These are phyloP conservation scores for Platismatia glauca DNA, from an alignment of 495 filamentous ascomycete species.

Conservation along the genomic window DNA sequence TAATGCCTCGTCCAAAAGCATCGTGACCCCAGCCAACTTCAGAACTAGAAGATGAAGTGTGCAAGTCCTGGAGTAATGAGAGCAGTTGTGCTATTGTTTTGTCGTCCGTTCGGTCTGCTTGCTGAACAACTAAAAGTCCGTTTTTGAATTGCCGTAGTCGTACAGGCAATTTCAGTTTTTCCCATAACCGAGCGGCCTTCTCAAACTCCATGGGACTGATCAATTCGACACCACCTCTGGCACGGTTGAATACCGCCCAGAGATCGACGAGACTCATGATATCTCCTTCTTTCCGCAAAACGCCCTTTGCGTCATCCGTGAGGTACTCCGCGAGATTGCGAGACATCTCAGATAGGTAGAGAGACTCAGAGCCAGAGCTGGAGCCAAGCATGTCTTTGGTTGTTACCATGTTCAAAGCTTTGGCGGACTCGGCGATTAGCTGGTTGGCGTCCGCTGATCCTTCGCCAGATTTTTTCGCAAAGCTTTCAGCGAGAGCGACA, in stretches of 20 bases:
- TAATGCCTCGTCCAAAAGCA: conserved; percentile 72
- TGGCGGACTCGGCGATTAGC: conserved; percentile 72
- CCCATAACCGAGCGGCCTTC: conserved; percentile 80
- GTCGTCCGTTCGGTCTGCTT: conserved; percentile 80
- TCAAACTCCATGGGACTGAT: conserved; percentile 89
- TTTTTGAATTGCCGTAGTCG: conserved; percentile 82
- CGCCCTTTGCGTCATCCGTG: conserved; percentile 76
- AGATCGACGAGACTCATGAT: conserved; percentile 93
- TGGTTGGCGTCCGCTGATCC: conserved; percentile 57
- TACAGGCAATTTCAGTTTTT: conserved; percentile 78
- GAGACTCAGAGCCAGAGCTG: conserved; percentile 45
- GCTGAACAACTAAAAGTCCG: conserved; percentile 85
- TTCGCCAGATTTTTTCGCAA: conserved; percentile 57
- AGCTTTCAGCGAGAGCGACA: conserved; percentile 81
- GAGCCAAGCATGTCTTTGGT: conserved; percentile 78
- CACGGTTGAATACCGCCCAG: conserved; percentile 97
- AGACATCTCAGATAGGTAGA: conserved; percentile 69
- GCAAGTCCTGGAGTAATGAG: conserved; percentile 67
- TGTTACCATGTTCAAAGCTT: conserved; percentile 77
- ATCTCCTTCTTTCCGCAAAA: conserved; percentile 76
- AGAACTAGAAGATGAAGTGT: conserved; percentile 50
- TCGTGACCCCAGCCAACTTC: conserved; percentile 67
- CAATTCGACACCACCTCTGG: conserved; percentile 85
- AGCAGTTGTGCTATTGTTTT: conserved; percentile 72
- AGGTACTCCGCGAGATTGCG: conserved; percentile 89